A percentile compares a stretch with the other conserved stretches of the same genome.
Evolutionary conservation across 2,329 filamentous ascomycete genomes (phyloP).

Genomic region (Ceratocystis colombiana): DNA sequence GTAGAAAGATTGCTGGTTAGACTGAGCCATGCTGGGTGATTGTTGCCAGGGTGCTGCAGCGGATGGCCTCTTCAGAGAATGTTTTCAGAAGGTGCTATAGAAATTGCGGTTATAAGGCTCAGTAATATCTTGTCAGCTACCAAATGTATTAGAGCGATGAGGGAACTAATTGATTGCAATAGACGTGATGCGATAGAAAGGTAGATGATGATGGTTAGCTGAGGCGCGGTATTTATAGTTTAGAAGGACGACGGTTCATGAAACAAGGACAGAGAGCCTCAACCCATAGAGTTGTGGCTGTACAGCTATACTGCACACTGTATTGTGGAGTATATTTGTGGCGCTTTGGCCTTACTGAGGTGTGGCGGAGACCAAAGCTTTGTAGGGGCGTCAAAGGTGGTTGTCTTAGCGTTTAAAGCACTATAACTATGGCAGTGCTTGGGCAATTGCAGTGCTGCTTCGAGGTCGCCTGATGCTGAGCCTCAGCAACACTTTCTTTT

Average conservation of each 20-base stretch:
- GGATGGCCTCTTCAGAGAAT: conserved; percentile 13
- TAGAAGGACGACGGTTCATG: conserved; percentile 14
- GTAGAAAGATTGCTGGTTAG: conserved; percentile 53
- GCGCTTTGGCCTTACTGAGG: neutral
- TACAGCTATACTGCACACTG: neutral
- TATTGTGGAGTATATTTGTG: neutral
- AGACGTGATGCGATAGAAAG: conserved; percentile 11
- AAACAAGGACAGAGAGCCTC: conserved; percentile 22
- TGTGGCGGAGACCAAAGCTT: conserved; percentile 10
- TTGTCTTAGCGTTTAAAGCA: neutral
- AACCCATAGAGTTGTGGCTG: conserved; percentile 9
- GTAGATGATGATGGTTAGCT: neutral
- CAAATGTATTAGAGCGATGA: conserved; percentile 20
- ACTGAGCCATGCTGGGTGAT: conserved; percentile 19
- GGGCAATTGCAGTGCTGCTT: neutral
- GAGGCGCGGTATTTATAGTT: conserved; percentile 29
- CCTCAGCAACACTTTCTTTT: conserved; percentile 2
- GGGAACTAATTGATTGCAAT: neutral
- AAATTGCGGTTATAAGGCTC: neutral
- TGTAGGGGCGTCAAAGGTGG: neutral
- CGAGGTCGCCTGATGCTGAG: conserved; percentile 1
- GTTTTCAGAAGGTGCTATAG: neutral
- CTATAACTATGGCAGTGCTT: neutral
- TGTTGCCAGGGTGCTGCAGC: neutral
- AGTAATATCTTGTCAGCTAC: conserved; percentile 14